Evolutionary conservation across 2,329 filamentous ascomycete genomes (phyloP).

Genomic region (Penicillium sp.): DNA sequence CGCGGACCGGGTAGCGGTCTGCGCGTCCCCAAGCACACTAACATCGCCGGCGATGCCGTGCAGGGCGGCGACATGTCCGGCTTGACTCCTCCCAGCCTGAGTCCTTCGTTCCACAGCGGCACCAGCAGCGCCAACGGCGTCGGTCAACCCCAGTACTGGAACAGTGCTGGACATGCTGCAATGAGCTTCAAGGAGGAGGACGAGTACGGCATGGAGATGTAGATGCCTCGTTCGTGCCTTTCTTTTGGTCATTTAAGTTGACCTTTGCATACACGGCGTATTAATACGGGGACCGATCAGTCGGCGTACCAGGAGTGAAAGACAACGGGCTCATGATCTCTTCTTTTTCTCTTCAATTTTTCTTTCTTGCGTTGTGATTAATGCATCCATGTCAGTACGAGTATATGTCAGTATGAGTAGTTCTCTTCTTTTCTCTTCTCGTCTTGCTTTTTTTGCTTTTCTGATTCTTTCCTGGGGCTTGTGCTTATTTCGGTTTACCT

Average conservation of each 20-base stretch:
- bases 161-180: conserved; percentile 50
- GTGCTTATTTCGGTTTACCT: conserved; percentile 13
- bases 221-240: conserved; percentile 1
- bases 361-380: conserved; percentile 22
- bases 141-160: conserved; percentile 55
- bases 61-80: conserved; percentile 41
- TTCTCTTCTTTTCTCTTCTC: conserved; percentile 8
- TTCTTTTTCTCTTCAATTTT: conserved; percentile 8
- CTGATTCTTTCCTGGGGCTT: conserved; percentile 1
- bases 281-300: conserved; percentile 15
- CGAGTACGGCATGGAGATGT: conserved; percentile 79
- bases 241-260: conserved; percentile 15
- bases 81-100: conserved; percentile 61
- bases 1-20: conserved; percentile 79
- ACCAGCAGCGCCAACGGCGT: conserved; percentile 59
- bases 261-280: conserved; percentile 32
- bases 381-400: conserved; percentile 1
- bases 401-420: conserved; percentile 1
- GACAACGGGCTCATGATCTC: conserved; percentile 1
- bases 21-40: conserved; percentile 88
- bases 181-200: conserved; percentile 91
- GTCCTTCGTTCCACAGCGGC: conserved; percentile 68
- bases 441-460: conserved; percentile 20
- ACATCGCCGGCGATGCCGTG: conserved; percentile 77
- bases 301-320: conserved; percentile 20